Conservation (phyloP, 2,329 filamentous ascomycete genomes). For the Alternaria sp. region DNA sequence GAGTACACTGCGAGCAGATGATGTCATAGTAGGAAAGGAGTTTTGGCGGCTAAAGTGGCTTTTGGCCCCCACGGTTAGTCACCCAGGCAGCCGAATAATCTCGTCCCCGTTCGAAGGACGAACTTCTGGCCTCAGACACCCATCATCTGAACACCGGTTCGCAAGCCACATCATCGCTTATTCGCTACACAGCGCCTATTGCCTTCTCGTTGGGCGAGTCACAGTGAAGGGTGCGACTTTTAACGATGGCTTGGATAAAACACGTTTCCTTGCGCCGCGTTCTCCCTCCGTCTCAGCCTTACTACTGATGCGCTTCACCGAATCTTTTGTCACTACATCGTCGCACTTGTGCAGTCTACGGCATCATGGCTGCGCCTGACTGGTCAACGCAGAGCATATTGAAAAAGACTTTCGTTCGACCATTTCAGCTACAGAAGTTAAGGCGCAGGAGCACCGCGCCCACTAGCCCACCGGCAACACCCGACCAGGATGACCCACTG, state of each 20-base stretch:
- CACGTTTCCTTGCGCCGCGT: not conserved
- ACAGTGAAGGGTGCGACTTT: not conserved
- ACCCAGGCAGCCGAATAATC: not conserved
- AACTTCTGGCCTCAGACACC: not conserved
- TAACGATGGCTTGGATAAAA: slow-evolving; percentile 1
- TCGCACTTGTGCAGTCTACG: not conserved
- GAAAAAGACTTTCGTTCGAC: slow-evolving; percentile 11
- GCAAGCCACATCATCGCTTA: not conserved
- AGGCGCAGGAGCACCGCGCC: slow-evolving; percentile 9
- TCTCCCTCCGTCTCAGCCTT: not conserved
- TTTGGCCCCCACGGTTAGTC: slow-evolving; percentile 3
- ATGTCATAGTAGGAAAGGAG: not conserved
- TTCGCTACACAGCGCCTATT: not conserved
- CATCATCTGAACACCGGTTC: not conserved
- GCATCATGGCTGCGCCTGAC: not conserved
- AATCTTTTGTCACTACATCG: not conserved
- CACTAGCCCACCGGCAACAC: not conserved
- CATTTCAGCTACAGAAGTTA: slow-evolving; percentile 8
- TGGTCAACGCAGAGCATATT: slow-evolving; percentile 5
- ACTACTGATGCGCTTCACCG: not conserved
- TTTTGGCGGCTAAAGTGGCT: not conserved
- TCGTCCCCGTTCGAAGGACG: not conserved
- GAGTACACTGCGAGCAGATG: not conserved
- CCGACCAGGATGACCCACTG: not conserved
- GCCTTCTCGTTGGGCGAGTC: not conserved